These are phyloP conservation scores for Aschersonia sp. DNA, from an alignment of 2,329 filamentous ascomycete species.

Conservation along the genomic window DNA sequence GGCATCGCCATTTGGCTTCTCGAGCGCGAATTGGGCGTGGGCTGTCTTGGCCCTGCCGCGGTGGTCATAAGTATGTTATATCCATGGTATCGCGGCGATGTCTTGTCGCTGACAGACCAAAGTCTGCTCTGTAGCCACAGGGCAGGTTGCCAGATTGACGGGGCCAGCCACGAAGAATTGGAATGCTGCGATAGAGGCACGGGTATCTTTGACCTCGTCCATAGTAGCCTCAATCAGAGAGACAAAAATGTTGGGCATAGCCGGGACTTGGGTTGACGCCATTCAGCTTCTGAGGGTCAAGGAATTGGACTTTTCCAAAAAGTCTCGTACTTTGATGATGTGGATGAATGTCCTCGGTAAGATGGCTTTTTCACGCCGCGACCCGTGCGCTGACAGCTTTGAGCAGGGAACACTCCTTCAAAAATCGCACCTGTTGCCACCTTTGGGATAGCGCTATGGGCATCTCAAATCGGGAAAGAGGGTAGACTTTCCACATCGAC, in stretches of 20 bases:
- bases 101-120: constrained; percentile 6
- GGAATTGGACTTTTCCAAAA: constrained; percentile 9
- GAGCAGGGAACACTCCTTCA: constrained; percentile 2
- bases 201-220: constrained; percentile 12
- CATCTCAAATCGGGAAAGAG: not conserved
- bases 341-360: constrained; percentile 9
- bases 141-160: no score
- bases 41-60: not conserved
- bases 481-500: constrained; percentile 1
- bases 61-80: not conserved
- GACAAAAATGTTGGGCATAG: constrained; percentile 17
- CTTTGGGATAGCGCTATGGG: constrained; percentile 9
- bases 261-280: constrained; percentile 4
- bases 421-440: constrained; percentile 7
- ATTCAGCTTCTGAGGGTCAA: constrained; percentile 8
- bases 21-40: not conserved
- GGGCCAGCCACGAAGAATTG: no score
- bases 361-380: constrained; percentile 1
- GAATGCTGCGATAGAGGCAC: constrained; percentile 12
- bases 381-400: not conserved
- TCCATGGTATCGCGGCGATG: constrained; percentile 7
- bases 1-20: not conserved
- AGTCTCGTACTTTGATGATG: constrained; percentile 9
- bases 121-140: not conserved
- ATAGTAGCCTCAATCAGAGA: constrained; percentile 16